These are phyloP conservation scores for Geotrichum klebahnii DNA, from an alignment of 1,139 yeast species.

Conservation along the genomic window DNA sequence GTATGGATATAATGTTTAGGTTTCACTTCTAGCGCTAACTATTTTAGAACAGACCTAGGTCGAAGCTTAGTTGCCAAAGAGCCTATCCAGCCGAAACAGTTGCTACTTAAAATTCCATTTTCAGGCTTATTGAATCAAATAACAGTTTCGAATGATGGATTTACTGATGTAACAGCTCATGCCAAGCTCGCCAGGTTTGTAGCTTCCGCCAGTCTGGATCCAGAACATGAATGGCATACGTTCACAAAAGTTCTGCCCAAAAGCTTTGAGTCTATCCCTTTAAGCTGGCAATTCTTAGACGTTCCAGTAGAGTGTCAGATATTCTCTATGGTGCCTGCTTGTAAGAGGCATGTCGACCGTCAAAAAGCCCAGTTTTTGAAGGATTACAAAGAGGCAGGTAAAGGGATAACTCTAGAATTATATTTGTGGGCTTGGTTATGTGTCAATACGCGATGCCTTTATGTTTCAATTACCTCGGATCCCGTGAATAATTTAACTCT, in stretches of 20 bases:
- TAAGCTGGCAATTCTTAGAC: slow-evolving; percentile 10
- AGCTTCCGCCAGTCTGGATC: slow-evolving; percentile 1
- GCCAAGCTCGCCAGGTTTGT: slow-evolving; percentile 7
- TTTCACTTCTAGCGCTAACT: background rate
- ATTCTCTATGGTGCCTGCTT: background rate
- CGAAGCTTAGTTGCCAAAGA: slow-evolving; percentile 8
- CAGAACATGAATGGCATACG: slow-evolving; percentile 8
- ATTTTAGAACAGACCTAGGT: slow-evolving; percentile 1
- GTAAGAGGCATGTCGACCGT: slow-evolving; percentile 2
- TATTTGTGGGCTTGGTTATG: slow-evolving; percentile 69
- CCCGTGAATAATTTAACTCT: slow-evolving; percentile 69
- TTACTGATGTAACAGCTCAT: slow-evolving; percentile 14
- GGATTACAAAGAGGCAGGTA: slow-evolving; percentile 7
- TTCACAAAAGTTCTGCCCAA: slow-evolving; percentile 17
- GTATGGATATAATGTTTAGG: background rate
- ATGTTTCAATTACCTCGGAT: slow-evolving; percentile 51
- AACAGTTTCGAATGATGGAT: background rate
- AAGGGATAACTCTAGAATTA: background rate
- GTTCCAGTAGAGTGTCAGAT: background rate
- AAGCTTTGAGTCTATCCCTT: slow-evolving; percentile 16
- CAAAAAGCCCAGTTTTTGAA: slow-evolving; percentile 8
- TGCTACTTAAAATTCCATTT: slow-evolving; percentile 7
- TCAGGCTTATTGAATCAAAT: slow-evolving; percentile 4
- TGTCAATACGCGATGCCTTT: slow-evolving; percentile 86
- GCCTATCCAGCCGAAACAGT: slow-evolving; percentile 8